Conservation (phyloP, 2,329 filamentous ascomycete genomes). For the Bretziella fagacearum region DNA sequence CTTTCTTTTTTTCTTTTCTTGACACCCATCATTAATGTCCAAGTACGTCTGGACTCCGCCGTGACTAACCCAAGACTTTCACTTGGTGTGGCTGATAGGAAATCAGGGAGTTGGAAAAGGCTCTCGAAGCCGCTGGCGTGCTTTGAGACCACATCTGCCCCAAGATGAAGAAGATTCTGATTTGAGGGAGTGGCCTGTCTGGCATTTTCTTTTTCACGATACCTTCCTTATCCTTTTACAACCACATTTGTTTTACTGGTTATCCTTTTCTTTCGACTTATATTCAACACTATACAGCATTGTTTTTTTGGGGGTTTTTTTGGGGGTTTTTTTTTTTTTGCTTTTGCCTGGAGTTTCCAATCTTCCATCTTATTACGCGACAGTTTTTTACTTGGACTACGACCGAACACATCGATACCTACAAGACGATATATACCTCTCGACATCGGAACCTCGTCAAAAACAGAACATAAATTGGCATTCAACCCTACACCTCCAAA, state of each 20-base stretch:
- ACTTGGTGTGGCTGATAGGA: slow-evolving; percentile 5
- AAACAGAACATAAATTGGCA: no score
- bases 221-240: no score
- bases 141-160: slow-evolving; percentile 20
- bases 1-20: neutral
- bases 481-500: no score
- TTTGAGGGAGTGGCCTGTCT: slow-evolving; percentile 5
- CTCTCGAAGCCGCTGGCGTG: slow-evolving; percentile 26
- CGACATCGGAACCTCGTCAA: no score
- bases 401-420: neutral
- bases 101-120: slow-evolving; percentile 21
- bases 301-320: slow-evolving; percentile 3
- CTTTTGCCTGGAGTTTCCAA: neutral
- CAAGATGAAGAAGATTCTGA: neutral
- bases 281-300: no score
- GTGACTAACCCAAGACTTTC: slow-evolving; percentile 1
- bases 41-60: neutral
- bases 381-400: neutral
- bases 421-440: slow-evolving; percentile 1
- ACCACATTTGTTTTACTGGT: no score
- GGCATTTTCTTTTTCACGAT: neutral
- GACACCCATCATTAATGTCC: neutral
- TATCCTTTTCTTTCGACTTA: no score
- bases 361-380: neutral
- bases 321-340: neutral